A percentile compares a stretch with the other conserved stretches of the same genome.
These are phyloP conservation scores for Saccharomycopsis fermentans DNA, from an alignment of 805 yeast species.

Conservation along the genomic window DNA sequence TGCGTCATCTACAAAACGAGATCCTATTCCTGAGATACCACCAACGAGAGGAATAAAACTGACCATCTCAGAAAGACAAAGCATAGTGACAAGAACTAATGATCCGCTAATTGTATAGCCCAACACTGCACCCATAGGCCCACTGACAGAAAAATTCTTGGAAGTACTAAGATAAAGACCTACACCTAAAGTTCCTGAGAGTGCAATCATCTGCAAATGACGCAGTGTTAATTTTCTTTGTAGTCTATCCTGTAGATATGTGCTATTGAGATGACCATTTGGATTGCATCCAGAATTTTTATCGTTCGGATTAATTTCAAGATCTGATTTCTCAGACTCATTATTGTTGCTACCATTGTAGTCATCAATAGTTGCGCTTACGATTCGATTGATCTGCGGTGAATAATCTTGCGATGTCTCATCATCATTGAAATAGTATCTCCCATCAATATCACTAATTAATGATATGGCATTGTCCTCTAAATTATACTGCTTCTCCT, in stretches of 20 bases:
- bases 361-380: neutral
- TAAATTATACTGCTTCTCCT: neutral
- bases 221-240: constrained; percentile 54
- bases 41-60: constrained; percentile 71
- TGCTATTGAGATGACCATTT: neutral
- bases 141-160: constrained; percentile 61
- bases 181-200: constrained; percentile 74
- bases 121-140: constrained; percentile 65
- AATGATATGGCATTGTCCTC: neutral
- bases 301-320: neutral
- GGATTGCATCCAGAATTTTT: neutral
- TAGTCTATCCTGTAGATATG: constrained; percentile 18
- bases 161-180: constrained; percentile 64
- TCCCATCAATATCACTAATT: neutral
- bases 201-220: constrained; percentile 68
- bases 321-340: neutral
- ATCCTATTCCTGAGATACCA: constrained; percentile 65
- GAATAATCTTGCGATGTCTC: neutral
- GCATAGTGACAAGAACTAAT: constrained; percentile 57
- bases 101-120: constrained; percentile 59
- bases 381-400: neutral
- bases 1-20: constrained; percentile 69
- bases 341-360: neutral
- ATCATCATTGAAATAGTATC: constrained; percentile 1
- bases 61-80: constrained; percentile 74